Base-by-base conservation (phyloP, 208 protist species). In the Crithidia bombi region DNA sequence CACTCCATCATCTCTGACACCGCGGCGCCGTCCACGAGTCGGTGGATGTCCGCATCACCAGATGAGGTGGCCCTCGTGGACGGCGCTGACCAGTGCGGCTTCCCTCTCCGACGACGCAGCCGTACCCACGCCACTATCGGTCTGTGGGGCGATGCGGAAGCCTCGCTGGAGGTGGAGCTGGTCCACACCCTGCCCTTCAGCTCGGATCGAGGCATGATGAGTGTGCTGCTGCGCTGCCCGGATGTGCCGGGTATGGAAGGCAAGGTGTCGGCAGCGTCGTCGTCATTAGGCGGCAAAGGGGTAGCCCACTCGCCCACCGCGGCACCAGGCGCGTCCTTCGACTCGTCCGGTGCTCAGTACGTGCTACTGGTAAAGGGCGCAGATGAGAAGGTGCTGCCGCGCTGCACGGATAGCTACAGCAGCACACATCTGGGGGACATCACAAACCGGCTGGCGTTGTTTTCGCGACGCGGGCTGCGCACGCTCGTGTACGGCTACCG, bases 61-160 rank as follows among this genome's bases (percentile, higher is more conserved):
- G 97, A 98, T 55, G 97, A 98, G 81, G 85, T 93, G 35, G 93
- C 94, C 2, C 78, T 98, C 12, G 88, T 97, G 10, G 85, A 86
- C 23, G 94, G 89, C 32, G 88, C 94, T 3, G 65, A 67, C n/a
- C 62, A 74, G 43, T 79, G 90, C 30, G 90, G 94, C 43, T 71
- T 96, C 15, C 68, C 71, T 15, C 63, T 95, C 39, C 62, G 64
- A 28, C 56, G 78, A 55, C 65, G 85, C 61, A 89, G 75, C 38
- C 70, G 83, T 61, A 79, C 67, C 23, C 46, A 57, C 23, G 67
- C 59, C 26, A 65, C 58, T 32, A 71, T 80, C 2, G 41, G 46
- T 3, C 64, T 87, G 36, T 75, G 66, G 51, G 52, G 65, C 14
- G 57, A 77, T 38, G 36, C 30, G 14, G 32, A 43, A 12, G 35